Percentiles rank a stretch among this genome's conserved stretches.
These are phyloP conservation scores for Zea luxurians DNA, from an alignment of 176 grass and related monocot genomes.

Conservation along the genomic window DNA sequence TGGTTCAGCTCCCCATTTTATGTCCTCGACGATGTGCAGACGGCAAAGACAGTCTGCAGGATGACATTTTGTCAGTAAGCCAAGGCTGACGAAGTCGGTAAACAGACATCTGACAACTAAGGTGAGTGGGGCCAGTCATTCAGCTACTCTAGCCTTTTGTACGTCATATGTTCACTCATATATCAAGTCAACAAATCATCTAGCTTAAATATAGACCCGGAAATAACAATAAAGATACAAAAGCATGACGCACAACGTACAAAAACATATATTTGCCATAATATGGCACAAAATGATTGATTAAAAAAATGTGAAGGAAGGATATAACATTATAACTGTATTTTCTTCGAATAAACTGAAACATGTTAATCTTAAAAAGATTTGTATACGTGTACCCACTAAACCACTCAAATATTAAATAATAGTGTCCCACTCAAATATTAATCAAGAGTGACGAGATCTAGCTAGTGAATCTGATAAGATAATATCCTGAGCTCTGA, in stretches of 20 bases:
- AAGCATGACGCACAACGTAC: background rate
- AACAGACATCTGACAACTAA: too few species aligned
- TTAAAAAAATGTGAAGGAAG: too few species aligned
- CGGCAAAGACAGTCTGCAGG: too few species aligned
- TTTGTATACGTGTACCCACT: background rate
- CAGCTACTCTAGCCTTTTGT: too few species aligned
- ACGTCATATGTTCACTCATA: background rate
- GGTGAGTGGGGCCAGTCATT: too few species aligned
- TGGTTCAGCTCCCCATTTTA: too few species aligned
- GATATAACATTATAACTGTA: background rate
- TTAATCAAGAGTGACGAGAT: background rate
- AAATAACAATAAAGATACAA: background rate
- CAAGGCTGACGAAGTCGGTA: too few species aligned
- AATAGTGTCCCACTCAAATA: too few species aligned
- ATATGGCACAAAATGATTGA: background rate
- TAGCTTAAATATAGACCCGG: background rate
- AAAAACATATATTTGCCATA: background rate
- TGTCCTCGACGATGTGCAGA: too few species aligned
- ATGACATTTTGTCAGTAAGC: too few species aligned
- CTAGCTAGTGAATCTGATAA: background rate
- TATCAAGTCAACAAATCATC: background rate
- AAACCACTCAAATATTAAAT: background rate
- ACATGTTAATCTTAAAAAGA: background rate
- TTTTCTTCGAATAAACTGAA: background rate
- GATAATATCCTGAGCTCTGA: background rate